These are phyloP conservation scores for Quercus glauca DNA, from an alignment of 306 rosid species.

Conservation along the genomic window DNA sequence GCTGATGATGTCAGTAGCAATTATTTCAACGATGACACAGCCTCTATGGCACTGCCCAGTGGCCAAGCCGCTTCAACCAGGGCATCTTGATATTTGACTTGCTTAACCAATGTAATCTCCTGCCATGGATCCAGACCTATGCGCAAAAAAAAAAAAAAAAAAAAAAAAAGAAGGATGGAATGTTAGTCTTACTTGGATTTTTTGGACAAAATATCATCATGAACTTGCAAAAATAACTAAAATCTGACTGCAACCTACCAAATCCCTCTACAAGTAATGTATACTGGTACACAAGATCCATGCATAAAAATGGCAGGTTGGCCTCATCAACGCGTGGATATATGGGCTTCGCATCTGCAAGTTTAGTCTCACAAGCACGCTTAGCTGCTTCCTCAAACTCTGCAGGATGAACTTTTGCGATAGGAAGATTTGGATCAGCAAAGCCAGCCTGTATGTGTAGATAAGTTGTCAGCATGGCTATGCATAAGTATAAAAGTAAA, in stretches of 20 bases:
- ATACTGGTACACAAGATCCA: conserved; percentile 93
- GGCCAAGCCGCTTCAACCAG: conserved; percentile 99
- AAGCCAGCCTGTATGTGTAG: conserved; percentile 72
- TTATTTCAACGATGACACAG: conserved; percentile 57
- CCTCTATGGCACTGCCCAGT: conserved; percentile 96
- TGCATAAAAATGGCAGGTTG: conserved; percentile 90
- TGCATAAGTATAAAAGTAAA: conserved; percentile 14
- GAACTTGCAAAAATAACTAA: conserved; percentile 6
- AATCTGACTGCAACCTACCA: conserved; percentile 47
- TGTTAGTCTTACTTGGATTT: conserved; percentile 11
- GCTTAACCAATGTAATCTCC: conserved; percentile 89
- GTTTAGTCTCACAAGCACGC: conserved; percentile 83
- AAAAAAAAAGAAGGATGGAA: conserved; percentile 9
- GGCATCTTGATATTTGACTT: conserved; percentile 67
- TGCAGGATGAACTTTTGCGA: conserved; percentile 59
- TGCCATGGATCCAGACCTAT: conserved; percentile 94
- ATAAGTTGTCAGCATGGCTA: conserved; percentile 26
- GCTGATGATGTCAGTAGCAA: background rate
- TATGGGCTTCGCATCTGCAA: conserved; percentile 54
- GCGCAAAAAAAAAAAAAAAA: conserved; percentile 19
- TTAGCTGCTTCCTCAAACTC: conserved; percentile 84
- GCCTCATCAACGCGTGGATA: conserved; percentile 54
- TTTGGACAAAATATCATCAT: background rate
- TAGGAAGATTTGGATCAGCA: conserved; percentile 61
- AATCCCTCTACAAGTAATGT: conserved; percentile 90